These are phyloP conservation scores for Pyrus betulifolia DNA, from an alignment of 306 rosid species.

Conservation along the genomic window DNA sequence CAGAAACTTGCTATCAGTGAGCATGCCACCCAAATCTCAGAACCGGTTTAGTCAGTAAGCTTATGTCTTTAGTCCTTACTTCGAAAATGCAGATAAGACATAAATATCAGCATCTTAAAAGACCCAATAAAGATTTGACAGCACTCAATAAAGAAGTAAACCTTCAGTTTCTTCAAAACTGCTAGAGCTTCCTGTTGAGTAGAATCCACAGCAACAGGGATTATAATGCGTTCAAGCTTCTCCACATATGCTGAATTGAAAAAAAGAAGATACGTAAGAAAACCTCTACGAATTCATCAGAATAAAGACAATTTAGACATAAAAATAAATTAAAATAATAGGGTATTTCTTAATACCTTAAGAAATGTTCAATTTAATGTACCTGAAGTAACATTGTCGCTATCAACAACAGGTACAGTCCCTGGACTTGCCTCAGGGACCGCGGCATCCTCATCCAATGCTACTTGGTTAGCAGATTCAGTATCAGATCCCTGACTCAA, in stretches of 20 bases:
- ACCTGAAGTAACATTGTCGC: slow-evolving; percentile 34
- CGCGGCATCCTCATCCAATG: slow-evolving; percentile 14
- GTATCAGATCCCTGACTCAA: slow-evolving; percentile 16
- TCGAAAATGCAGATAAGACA: too few species aligned
- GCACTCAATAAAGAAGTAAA: slow-evolving; percentile 25
- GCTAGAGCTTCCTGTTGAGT: slow-evolving; percentile 76
- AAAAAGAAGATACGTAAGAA: background rate
- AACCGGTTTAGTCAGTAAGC: background rate
- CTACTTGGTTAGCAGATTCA: slow-evolving; percentile 12
- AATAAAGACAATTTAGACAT: background rate
- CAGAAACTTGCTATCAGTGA: background rate
- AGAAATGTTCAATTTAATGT: background rate
- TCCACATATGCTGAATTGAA: slow-evolving; percentile 23
- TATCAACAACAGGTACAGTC: slow-evolving; percentile 7
- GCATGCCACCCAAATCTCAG: background rate
- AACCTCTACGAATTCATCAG: background rate
- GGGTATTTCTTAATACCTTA: background rate
- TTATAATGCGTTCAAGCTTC: slow-evolving; percentile 46
- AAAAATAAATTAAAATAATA: background rate
- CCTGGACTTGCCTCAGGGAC: slow-evolving; percentile 28
- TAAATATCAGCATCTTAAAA: too few species aligned
- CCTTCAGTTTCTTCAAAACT: slow-evolving; percentile 69
- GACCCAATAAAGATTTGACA: background rate
- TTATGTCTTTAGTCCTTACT: too few species aligned
- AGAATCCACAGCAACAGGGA: slow-evolving; percentile 62